These are phyloP conservation scores for Vigna hirtella DNA, from an alignment of 306 rosid species.

Conservation along the genomic window DNA sequence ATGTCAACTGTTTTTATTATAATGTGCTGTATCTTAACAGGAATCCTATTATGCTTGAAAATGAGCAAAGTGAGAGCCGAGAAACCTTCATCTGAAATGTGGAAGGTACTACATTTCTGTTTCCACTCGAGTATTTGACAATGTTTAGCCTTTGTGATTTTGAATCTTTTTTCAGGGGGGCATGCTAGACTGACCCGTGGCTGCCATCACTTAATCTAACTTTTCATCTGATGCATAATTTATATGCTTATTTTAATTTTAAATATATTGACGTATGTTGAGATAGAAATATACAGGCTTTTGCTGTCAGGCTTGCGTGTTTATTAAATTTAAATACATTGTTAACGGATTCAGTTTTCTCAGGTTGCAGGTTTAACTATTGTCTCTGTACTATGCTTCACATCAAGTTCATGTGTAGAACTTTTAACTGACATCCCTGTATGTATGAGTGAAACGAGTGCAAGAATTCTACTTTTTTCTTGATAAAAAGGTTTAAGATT, in stretches of 20 bases:
- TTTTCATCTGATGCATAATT: slow-evolving; percentile 20
- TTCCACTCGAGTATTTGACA: slow-evolving; percentile 24
- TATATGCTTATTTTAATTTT: slow-evolving; percentile 15
- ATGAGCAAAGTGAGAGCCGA: slow-evolving; percentile 94
- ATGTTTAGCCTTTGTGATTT: slow-evolving; percentile 7
- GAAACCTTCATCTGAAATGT: slow-evolving; percentile 84
- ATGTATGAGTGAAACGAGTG: slow-evolving; percentile 47
- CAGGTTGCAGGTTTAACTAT: slow-evolving; percentile 95
- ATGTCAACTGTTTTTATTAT: slow-evolving; percentile 27
- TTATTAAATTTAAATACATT: slow-evolving; percentile 4
- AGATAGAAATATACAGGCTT: neutral
- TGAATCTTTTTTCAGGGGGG: slow-evolving; percentile 9
- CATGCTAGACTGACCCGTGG: slow-evolving; percentile 29
- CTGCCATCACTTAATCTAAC: slow-evolving; percentile 34
- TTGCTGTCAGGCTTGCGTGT: slow-evolving; percentile 17
- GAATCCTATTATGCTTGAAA: slow-evolving; percentile 77
- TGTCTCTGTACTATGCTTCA: slow-evolving; percentile 81
- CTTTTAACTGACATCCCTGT: slow-evolving; percentile 85
- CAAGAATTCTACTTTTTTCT: slow-evolving; percentile 22
- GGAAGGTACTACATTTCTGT: slow-evolving; percentile 65
- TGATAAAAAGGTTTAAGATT: slow-evolving; percentile 26
- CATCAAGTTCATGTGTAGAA: slow-evolving; percentile 80
- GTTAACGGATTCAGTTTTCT: slow-evolving; percentile 39
- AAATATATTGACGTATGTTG: neutral
- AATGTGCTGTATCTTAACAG: slow-evolving; percentile 48